These are phyloP conservation scores for Chenopodium album DNA, from an alignment of 148 eudicot species.

Conservation along the genomic window DNA sequence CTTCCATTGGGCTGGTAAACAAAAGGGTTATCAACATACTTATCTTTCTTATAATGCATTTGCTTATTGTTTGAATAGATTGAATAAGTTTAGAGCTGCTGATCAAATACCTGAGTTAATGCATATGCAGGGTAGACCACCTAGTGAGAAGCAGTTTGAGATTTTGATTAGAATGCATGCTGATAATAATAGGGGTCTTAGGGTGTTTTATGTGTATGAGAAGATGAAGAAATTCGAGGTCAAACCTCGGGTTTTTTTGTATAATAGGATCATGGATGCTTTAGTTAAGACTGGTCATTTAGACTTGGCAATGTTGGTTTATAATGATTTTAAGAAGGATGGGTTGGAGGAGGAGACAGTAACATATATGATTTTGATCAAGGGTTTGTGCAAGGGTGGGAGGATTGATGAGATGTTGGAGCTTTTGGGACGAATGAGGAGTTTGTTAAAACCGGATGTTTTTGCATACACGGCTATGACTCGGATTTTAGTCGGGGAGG, in stretches of 20 bases:
- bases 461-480: slow-evolving; percentile 93
- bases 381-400: slow-evolving; percentile 82
- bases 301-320: slow-evolving; percentile 79
- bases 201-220: slow-evolving; percentile 85
- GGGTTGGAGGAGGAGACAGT: slow-evolving; percentile 73
- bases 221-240: slow-evolving; percentile 91
- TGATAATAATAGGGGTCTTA: slow-evolving; percentile 78
- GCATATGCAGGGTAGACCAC: slow-evolving; percentile 81
- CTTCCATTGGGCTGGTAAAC: slow-evolving; percentile 98
- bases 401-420: slow-evolving; percentile 54
- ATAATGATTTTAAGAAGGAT: slow-evolving; percentile 69
- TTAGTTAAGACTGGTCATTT: slow-evolving; percentile 71
- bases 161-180: slow-evolving; percentile 89
- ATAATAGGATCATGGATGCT: slow-evolving; percentile 82
- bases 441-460: slow-evolving; percentile 79
- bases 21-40: slow-evolving; percentile 82
- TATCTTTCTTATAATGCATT: slow-evolving; percentile 82
- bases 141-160: slow-evolving; percentile 91
- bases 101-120: slow-evolving; percentile 93
- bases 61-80: slow-evolving; percentile 72
- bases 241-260: slow-evolving; percentile 75
- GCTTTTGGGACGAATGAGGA: slow-evolving; percentile 67
- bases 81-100: slow-evolving; percentile 71
- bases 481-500: slow-evolving; percentile 57
- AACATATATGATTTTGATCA: slow-evolving; percentile 80